phyloP scores from a whole-genome alignment of 2,329 filamentous ascomycete species.

The Talaromyces islandicus region DNA sequence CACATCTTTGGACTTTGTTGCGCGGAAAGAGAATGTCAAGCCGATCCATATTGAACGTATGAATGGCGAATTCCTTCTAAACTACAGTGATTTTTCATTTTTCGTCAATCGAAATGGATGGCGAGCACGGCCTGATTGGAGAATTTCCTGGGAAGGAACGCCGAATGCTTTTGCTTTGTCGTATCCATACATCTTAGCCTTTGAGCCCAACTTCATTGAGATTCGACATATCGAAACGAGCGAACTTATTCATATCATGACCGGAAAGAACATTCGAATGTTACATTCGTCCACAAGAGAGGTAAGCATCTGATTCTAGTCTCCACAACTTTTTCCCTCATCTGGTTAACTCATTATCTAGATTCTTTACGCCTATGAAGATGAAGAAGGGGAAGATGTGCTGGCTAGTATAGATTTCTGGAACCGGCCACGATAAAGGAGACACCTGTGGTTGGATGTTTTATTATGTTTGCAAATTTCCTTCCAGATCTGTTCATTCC shows the following conservation, averaged over 20 bases:
- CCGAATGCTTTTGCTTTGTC: conserved; percentile 90
- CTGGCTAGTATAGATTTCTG: conserved; percentile 96
- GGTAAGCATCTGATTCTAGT: conserved; percentile 50
- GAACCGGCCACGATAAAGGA: conserved; percentile 50
- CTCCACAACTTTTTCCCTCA: conserved; percentile 16
- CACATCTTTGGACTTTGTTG: conserved; percentile 94
- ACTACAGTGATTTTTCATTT: conserved; percentile 98
- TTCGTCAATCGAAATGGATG: conserved; percentile 98
- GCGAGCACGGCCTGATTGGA: conserved; percentile 93
- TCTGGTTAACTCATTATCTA: conserved; percentile 34
- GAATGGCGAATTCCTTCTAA: conserved; percentile 93
- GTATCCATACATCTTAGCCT: conserved; percentile 94
- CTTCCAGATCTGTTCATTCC: conserved; percentile 19
- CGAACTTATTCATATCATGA: conserved; percentile 86
- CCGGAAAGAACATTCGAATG: conserved; percentile 95
- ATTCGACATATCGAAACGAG: conserved; percentile 92
- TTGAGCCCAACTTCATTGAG: conserved; percentile 96
- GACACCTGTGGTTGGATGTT: conserved; percentile 9
- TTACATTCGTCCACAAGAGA: conserved; percentile 94
- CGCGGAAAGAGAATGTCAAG: conserved; percentile 84
- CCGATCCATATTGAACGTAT: conserved; percentile 96
- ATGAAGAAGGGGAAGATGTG: conserved; percentile 87
- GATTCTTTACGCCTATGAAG: conserved; percentile 97
- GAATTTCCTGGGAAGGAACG: conserved; percentile 93
- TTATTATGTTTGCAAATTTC: conserved; percentile 32